Evolutionary conservation across 202 grass and related monocot genomes (phyloP).

Genomic region (Saccharum hybrid): DNA sequence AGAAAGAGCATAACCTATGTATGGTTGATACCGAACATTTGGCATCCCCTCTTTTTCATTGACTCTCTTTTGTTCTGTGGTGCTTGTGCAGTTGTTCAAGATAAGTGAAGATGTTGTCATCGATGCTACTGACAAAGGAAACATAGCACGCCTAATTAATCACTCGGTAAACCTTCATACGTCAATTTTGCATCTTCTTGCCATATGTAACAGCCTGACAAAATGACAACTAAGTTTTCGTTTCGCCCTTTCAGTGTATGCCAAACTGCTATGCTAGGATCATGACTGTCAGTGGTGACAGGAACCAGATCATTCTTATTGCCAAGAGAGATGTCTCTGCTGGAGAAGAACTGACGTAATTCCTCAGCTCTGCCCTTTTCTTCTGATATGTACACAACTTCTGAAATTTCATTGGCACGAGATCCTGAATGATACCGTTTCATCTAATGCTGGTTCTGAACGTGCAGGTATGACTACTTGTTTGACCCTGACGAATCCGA

Average conservation of each 20-base stretch:
- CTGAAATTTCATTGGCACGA: background rate
- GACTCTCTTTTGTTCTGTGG: conserved; percentile 31
- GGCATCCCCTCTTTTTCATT: background rate
- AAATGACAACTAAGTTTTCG: background rate
- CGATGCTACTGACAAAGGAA: conserved; percentile 92
- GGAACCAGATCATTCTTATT: conserved; percentile 79
- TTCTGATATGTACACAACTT: background rate
- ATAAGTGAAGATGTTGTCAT: conserved; percentile 93
- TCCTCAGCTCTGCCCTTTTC: background rate
- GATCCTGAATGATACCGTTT: background rate
- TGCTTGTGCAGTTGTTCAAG: conserved; percentile 79
- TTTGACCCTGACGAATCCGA: conserved; percentile 88
- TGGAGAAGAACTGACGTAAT: conserved; percentile 92
- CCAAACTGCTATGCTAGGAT: conserved; percentile 98
- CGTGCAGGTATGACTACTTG: conserved; percentile 78
- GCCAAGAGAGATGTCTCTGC: conserved; percentile 79
- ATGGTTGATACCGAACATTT: background rate
- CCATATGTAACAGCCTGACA: background rate
- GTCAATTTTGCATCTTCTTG: background rate
- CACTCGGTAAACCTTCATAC: conserved; percentile 69
- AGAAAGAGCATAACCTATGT: background rate
- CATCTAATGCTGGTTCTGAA: background rate
- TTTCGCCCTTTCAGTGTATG: conserved; percentile 62
- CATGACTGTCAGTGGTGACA: conserved; percentile 65
- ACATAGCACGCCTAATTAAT: conserved; percentile 90